Conservation (phyloP, 1,284 basidiomycete species). For the Sphaerobolus stellatus region DNA sequence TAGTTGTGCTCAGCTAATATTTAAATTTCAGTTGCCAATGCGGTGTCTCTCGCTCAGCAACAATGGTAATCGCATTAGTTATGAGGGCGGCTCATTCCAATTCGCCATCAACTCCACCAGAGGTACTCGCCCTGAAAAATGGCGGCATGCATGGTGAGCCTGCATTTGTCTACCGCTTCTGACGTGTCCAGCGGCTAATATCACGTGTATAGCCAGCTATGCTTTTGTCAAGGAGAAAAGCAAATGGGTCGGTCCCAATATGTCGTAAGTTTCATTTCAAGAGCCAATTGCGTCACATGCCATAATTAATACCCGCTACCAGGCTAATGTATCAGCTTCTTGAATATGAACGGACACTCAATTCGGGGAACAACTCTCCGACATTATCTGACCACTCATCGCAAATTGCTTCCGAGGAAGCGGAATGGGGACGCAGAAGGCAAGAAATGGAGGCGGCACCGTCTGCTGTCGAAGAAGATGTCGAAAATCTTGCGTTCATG, state of each 20-base stretch:
- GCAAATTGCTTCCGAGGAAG: constrained; percentile 63
- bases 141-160: constrained; percentile 77
- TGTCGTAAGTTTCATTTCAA: constrained; percentile 69
- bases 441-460: constrained; percentile 53
- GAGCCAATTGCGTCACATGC: not conserved
- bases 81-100: constrained; percentile 88
- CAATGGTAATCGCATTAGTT: constrained; percentile 89
- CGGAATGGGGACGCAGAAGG: constrained; percentile 79
- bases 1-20: constrained; percentile 12
- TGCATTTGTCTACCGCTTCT: not conserved
- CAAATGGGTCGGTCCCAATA: constrained; percentile 89
- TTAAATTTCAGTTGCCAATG: constrained; percentile 77
- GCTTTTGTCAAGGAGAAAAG: constrained; percentile 87
- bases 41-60: constrained; percentile 93
- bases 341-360: constrained; percentile 86
- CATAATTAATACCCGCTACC: constrained; percentile 18
- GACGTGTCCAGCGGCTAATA: not conserved
- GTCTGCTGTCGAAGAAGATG: constrained; percentile 50
- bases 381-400: constrained; percentile 53
- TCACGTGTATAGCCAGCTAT: constrained; percentile 49
- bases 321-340: constrained; percentile 96
- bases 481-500: constrained; percentile 58
- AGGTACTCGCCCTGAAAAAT: constrained; percentile 72
- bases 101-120: constrained; percentile 62
- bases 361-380: constrained; percentile 48